Percentiles rank a stretch among this genome's conserved stretches.
Conservation (phyloP, 2,329 filamentous ascomycete species). For the Leptographium radiaticola region DNA sequence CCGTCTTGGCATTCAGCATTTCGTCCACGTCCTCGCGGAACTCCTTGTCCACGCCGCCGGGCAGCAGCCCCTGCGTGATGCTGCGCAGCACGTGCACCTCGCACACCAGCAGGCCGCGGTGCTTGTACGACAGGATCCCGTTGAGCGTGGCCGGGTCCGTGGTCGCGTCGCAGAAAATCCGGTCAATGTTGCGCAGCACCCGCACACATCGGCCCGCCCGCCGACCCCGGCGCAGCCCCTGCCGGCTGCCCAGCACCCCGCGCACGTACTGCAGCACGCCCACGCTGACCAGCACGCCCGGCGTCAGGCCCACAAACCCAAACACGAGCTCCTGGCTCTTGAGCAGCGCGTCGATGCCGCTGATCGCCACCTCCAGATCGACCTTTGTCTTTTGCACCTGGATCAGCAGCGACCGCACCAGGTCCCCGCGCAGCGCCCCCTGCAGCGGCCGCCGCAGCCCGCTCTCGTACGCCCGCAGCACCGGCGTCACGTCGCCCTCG, state of each 20-base stretch:
- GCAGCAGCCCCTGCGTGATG: slow-evolving; percentile 51
- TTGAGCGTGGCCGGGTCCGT: slow-evolving; percentile 44
- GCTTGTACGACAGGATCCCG: slow-evolving; percentile 74
- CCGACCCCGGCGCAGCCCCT: slow-evolving; percentile 50
- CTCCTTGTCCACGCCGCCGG: slow-evolving; percentile 62
- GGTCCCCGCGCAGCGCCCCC: slow-evolving; percentile 72
- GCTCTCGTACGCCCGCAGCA: slow-evolving; percentile 81
- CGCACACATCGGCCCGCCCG: slow-evolving; percentile 60
- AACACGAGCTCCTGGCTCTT: slow-evolving; percentile 97
- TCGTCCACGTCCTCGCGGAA: slow-evolving; percentile 84
- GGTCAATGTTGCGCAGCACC: slow-evolving; percentile 77
- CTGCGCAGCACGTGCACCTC: slow-evolving; percentile 75
- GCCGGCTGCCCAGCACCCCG: slow-evolving; percentile 55
- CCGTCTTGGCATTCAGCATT: slow-evolving; percentile 68
- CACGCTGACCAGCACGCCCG: slow-evolving; percentile 77
- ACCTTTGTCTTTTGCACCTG: slow-evolving; percentile 99
- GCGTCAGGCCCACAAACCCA: slow-evolving; percentile 90
- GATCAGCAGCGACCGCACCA: slow-evolving; percentile 82
- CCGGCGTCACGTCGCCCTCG: slow-evolving; percentile 85
- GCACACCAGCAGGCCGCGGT: slow-evolving; percentile 79
- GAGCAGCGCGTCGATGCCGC: slow-evolving; percentile 83
- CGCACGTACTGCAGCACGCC: slow-evolving; percentile 60
- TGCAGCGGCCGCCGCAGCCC: slow-evolving; percentile 72
- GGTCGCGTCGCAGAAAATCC: slow-evolving; percentile 55
- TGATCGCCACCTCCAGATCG: slow-evolving; percentile 90